Conservation (phyloP, 164 flowering plant species). For the Nymphaea thermarum region DNA sequence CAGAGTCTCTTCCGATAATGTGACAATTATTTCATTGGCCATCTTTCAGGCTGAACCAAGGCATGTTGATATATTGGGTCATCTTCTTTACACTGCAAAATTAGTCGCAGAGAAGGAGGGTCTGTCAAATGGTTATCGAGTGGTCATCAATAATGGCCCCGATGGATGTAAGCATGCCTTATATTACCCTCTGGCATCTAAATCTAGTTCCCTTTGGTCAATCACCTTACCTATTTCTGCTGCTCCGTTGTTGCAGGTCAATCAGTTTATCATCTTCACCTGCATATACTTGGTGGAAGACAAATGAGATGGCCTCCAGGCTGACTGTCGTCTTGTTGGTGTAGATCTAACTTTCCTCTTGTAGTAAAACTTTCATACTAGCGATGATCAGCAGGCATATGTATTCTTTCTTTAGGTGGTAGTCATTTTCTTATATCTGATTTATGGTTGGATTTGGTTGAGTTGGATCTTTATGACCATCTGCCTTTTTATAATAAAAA, state of each 20-base stretch:
- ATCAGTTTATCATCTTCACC: slow-evolving; percentile 71
- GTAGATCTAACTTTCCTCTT: not conserved
- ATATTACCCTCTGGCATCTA: slow-evolving; percentile 1
- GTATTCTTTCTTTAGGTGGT: no score
- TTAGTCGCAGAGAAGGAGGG: slow-evolving; percentile 92
- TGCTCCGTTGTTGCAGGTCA: slow-evolving; percentile 34
- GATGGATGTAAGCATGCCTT: slow-evolving; percentile 51
- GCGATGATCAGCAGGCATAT: no score
- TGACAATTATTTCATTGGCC: not conserved
- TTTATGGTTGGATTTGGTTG: no score
- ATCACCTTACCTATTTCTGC: not conserved
- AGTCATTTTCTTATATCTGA: no score
- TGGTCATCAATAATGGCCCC: slow-evolving; percentile 83
- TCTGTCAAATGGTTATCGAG: slow-evolving; percentile 68
- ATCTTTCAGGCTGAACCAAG: slow-evolving; percentile 55
- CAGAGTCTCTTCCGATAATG: no score
- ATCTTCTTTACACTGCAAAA: slow-evolving; percentile 69
- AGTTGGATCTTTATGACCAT: no score
- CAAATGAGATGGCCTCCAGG: slow-evolving; percentile 85
- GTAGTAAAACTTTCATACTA: no score
- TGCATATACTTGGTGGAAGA: slow-evolving; percentile 72
- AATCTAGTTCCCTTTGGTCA: not conserved
- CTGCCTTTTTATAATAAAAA: no score
- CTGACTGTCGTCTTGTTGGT: slow-evolving; percentile 12
- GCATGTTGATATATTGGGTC: slow-evolving; percentile 65